Conservation (phyloP, 1,139 yeast genomes). For the Hyphopichia fennica region DNA sequence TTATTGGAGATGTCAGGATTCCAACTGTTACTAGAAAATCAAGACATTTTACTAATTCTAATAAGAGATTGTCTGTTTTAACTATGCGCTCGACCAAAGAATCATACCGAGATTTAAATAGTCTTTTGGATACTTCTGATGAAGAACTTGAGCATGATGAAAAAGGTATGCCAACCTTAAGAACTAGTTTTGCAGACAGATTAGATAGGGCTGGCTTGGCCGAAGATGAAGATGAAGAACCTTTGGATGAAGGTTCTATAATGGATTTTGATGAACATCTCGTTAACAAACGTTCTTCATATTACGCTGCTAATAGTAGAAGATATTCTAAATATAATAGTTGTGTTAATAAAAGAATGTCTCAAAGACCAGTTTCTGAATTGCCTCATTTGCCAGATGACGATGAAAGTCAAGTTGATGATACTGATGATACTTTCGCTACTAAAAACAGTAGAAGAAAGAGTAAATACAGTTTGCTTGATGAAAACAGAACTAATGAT, state of each 20-base stretch:
- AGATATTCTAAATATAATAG: constrained; percentile 22
- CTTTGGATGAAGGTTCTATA: constrained; percentile 38
- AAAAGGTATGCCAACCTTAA: constrained; percentile 31
- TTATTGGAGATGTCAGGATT: constrained; percentile 60
- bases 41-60: constrained; percentile 57
- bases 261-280: constrained; percentile 47
- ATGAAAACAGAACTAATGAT: constrained; percentile 20
- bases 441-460: constrained; percentile 21
- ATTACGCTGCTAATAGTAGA: constrained; percentile 22
- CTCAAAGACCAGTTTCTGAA: constrained; percentile 32
- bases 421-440: constrained; percentile 37
- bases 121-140: constrained; percentile 46
- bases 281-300: constrained; percentile 40
- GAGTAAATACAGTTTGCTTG: constrained; percentile 8
- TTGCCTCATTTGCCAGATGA: constrained; percentile 34
- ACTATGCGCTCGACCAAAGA: constrained; percentile 69
- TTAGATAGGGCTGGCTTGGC: constrained; percentile 38
- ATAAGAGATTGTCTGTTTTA: constrained; percentile 66
- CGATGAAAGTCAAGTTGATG: constrained; percentile 8
- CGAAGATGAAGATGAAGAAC: constrained; percentile 28
- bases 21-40: constrained; percentile 74
- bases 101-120: constrained; percentile 61
- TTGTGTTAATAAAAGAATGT: constrained; percentile 21
- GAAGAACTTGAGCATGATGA: constrained; percentile 27
- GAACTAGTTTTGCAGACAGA: constrained; percentile 47